Evolutionary conservation across 768 basidiomycete genomes (phyloP).

Genomic region (Tylopilus vinaceipallidus): DNA sequence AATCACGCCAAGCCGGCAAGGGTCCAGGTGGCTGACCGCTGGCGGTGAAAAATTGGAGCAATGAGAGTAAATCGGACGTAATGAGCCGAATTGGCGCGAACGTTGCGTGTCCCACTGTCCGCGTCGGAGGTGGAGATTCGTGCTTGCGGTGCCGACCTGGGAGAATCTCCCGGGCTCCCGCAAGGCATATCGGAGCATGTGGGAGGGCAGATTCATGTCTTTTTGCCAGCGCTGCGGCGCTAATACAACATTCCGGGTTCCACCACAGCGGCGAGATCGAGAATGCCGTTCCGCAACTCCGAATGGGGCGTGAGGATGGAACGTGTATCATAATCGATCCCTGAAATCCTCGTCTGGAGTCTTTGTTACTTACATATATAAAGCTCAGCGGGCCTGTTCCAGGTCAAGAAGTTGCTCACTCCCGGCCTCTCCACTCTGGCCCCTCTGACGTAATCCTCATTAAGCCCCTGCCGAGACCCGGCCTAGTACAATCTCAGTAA

Average conservation of each 20-base stretch:
- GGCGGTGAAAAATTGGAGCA: too few species aligned
- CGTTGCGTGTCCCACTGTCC: too few species aligned
- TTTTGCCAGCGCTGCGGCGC: neutral
- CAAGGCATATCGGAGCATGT: too few species aligned
- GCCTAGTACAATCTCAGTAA: neutral
- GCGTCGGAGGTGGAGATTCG: too few species aligned
- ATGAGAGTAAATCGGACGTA: too few species aligned
- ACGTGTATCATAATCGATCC: slow-evolving; percentile 4
- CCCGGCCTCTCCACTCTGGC: neutral
- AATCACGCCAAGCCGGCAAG: neutral
- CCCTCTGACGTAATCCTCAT: slow-evolving; percentile 22
- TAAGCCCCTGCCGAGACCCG: slow-evolving; percentile 7
- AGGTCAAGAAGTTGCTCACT: neutral
- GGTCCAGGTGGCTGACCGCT: too few species aligned
- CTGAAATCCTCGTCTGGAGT: neutral
- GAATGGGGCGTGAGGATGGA: slow-evolving; percentile 13
- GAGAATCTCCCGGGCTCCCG: too few species aligned
- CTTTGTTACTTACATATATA: neutral
- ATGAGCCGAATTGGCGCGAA: too few species aligned
- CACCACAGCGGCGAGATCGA: neutral
- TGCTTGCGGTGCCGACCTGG: too few species aligned
- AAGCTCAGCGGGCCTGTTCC: too few species aligned
- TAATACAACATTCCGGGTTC: neutral
- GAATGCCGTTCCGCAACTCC: slow-evolving; percentile 12
- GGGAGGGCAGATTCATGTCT: too few species aligned